Base-by-base conservation (phyloP, 306 rosid genomes). In the Cicer arietinum region DNA sequence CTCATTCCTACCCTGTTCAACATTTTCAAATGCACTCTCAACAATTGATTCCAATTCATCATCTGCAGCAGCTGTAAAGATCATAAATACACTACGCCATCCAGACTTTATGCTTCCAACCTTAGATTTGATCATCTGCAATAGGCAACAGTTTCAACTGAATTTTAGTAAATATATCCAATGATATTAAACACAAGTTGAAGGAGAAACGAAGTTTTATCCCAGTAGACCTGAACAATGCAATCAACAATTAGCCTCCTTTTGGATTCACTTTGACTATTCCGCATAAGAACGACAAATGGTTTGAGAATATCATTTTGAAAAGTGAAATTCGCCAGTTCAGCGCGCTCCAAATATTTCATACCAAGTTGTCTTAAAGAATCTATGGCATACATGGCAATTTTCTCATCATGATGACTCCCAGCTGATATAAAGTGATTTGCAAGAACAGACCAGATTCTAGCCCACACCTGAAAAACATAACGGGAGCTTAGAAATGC, bases 301-400 rank as follows among this genome's bases (percentile, higher is more conserved):
- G 99, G 99, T 77, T 95, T 95, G 47, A 95, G 97, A 86, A 95
- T 95, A 81, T 95, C 99, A 80, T 95, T 95, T 86, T 95, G 99
- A 83, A 95, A 95, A 65, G 98, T 88, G 85, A 92, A 95, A 83
- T 89, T 95, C 77, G 99, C 91, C 77, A 95, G 92, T 81, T 95
- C 99, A 74, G 89, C 86, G 14, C 99, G 93, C 87, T 95, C 99
- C 90, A 95, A 85, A 81, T 95, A 95, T 93, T 95, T 95, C 96
- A 95, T 84, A 51, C 99, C 91, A 73, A 95, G 98, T 85, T 95
- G 99, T 81, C 98, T 83, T 45, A 95, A 80, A 82, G 99, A 95
- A 89, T 95, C 99, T 76, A 95, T 90, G 46, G 99, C 93, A 86
- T 95, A 95, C 97, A 90, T 90, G 43, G 97, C 88, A 86, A 95